phyloP scores from a whole-genome alignment of 148 eudicot genomes.

The Bassia scoparia region DNA sequence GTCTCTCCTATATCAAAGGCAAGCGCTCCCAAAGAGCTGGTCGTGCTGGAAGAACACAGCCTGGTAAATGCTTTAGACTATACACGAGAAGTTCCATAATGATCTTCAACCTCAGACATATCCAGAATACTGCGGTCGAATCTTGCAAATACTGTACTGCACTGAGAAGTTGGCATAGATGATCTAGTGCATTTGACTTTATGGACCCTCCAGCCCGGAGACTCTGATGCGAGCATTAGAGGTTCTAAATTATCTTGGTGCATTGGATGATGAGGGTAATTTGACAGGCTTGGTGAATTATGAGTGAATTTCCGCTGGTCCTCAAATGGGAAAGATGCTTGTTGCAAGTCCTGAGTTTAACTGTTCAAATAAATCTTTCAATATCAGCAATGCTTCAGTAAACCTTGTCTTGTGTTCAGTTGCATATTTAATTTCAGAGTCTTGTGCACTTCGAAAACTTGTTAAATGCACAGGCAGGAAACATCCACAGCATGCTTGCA shows the following conservation, averaged over 20 bases:
- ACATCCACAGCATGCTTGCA: conserved; percentile 21
- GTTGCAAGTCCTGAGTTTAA: conserved; percentile 72
- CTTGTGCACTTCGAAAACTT: conserved; percentile 11
- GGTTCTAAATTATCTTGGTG: conserved; percentile 79
- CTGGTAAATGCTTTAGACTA: conserved; percentile 69
- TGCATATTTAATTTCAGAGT: neutral
- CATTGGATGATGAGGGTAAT: conserved; percentile 83
- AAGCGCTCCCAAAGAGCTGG: conserved; percentile 72
- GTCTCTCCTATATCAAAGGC: conserved; percentile 72
- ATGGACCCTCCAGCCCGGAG: conserved; percentile 98
- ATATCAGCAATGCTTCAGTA: conserved; percentile 97
- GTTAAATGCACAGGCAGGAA: conserved; percentile 13
- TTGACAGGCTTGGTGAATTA: conserved; percentile 69
- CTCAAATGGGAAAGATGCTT: conserved; percentile 88
- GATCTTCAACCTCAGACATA: conserved; percentile 90
- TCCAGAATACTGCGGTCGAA: conserved; percentile 84
- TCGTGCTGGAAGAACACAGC: conserved; percentile 80
- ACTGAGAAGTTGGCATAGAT: conserved; percentile 79
- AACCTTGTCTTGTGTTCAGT: neutral
- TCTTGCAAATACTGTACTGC: conserved; percentile 87
- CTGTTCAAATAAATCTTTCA: conserved; percentile 80
- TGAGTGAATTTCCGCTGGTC: conserved; percentile 87
- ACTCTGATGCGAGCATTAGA: conserved; percentile 86
- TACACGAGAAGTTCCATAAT: conserved; percentile 65
- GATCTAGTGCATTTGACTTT: conserved; percentile 90